Evolutionary conservation across 768 basidiomycete species (phyloP).

Genomic region (Pilatotrama ljubarskyi): DNA sequence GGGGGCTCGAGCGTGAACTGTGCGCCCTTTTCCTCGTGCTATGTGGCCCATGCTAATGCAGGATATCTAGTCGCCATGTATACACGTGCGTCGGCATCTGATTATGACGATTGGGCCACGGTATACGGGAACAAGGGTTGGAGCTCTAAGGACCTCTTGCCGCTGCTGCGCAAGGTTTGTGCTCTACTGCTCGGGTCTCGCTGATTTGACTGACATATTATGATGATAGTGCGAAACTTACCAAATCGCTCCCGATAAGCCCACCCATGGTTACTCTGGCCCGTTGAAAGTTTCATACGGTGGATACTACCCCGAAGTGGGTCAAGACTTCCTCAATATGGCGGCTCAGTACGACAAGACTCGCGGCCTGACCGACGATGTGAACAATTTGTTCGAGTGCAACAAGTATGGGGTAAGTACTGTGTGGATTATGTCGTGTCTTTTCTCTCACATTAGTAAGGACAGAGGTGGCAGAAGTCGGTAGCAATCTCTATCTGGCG

Average conservation of each 20-base stretch:
- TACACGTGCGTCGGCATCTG: constrained; percentile 55
- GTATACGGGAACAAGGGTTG: constrained; percentile 55
- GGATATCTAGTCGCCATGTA: constrained; percentile 37
- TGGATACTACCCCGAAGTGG: constrained; percentile 40
- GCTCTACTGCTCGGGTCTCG: background rate
- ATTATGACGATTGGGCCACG: constrained; percentile 60
- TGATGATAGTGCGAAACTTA: constrained; percentile 35
- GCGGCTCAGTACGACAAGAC: constrained; percentile 47
- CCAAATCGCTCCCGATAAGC: constrained; percentile 25
- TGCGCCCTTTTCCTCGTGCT: constrained; percentile 19
- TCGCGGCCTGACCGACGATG: constrained; percentile 20
- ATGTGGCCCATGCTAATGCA: background rate
- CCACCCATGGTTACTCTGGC: constrained; percentile 39
- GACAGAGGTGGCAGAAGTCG: constrained; percentile 56
- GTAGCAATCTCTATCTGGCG: constrained; percentile 11
- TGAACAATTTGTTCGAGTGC: constrained; percentile 26
- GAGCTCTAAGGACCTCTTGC: constrained; percentile 54
- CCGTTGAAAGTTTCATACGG: constrained; percentile 42
- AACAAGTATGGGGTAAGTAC: constrained; percentile 30
- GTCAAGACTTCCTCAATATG: constrained; percentile 47
- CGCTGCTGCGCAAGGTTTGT: constrained; percentile 47
- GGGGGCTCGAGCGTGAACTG: constrained; percentile 65
- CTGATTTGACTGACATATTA: background rate
- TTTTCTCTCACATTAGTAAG: background rate
- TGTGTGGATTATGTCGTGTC: no score